These are phyloP conservation scores for Pseudevernia furfuracea DNA, from an alignment of 495 filamentous ascomycete species.

Conservation along the genomic window DNA sequence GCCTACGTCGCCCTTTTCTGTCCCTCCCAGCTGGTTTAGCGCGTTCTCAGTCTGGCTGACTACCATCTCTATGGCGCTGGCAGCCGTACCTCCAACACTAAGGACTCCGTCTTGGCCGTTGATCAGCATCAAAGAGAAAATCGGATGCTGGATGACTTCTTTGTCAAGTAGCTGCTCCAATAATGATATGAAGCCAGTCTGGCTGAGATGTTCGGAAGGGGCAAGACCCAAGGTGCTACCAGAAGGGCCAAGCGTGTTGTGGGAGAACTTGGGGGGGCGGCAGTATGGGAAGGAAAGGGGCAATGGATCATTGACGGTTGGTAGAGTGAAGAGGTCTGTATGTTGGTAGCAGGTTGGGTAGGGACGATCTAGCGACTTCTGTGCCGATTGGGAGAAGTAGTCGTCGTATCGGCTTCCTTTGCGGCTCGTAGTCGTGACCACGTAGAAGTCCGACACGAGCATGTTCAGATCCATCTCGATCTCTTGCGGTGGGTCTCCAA, in stretches of 20 bases:
- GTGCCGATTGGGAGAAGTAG: constrained; percentile 26
- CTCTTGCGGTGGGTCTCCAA: constrained; percentile 29
- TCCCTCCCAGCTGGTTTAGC: constrained; percentile 25
- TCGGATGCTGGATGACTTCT: constrained; percentile 24
- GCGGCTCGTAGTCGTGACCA: constrained; percentile 29
- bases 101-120: constrained; percentile 31
- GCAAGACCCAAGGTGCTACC: constrained; percentile 31
- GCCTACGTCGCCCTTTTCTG: constrained; percentile 13
- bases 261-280: constrained; percentile 28
- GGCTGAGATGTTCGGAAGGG: constrained; percentile 29
- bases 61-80: constrained; percentile 23
- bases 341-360: constrained; percentile 28
- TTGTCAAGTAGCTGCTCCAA: constrained; percentile 27
- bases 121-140: constrained; percentile 32
- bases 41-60: constrained; percentile 24
- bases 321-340: constrained; percentile 28
- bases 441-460: constrained; percentile 31
- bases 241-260: constrained; percentile 27
- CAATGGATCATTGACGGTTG: constrained; percentile 25
- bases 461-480: constrained; percentile 34
- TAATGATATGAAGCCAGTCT: constrained; percentile 25
- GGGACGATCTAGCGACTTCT: constrained; percentile 23
- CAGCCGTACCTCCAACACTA: constrained; percentile 32
- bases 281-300: constrained; percentile 31
- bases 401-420: constrained; percentile 30